These are phyloP conservation scores for Heterobasidion parviporum DNA, from an alignment of 1,284 basidiomycete species.

Conservation along the genomic window DNA sequence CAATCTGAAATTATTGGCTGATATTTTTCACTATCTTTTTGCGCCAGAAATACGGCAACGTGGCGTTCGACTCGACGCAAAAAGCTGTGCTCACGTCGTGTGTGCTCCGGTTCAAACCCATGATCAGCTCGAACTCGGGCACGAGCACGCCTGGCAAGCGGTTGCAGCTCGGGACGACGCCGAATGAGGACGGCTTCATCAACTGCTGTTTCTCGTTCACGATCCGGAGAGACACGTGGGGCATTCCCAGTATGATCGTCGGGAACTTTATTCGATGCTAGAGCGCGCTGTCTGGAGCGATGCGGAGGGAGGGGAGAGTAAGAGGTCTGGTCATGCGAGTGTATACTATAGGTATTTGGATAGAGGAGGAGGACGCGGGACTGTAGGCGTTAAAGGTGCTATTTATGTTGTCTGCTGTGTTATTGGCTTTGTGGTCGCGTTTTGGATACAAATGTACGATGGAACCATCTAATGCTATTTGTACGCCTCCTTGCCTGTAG, in stretches of 20 bases:
- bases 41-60: constrained; percentile 84
- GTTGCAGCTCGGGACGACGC: constrained; percentile 18
- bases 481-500: too few relatives aligned
- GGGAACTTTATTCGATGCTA: constrained; percentile 73
- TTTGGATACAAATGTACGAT: too few relatives aligned
- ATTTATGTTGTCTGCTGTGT: too few relatives aligned
- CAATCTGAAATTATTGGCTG: neutral
- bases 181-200: constrained; percentile 64
- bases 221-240: constrained; percentile 85
- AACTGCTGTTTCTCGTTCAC: constrained; percentile 96
- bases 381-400: too few relatives aligned
- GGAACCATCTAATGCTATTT: too few relatives aligned
- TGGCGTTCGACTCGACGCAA: constrained; percentile 82
- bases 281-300: constrained; percentile 2
- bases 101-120: constrained; percentile 75
- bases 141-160: constrained; percentile 15
- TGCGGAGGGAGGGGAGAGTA: too few relatives aligned
- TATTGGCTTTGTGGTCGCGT: too few relatives aligned
- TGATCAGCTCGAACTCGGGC: constrained; percentile 26
- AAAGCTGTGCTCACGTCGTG: constrained; percentile 94
- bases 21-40: neutral
- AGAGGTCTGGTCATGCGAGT: too few relatives aligned
- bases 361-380: too few relatives aligned
- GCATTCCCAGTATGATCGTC: constrained; percentile 89
- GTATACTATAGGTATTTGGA: too few relatives aligned